A percentile compares a stretch with the other conserved stretches of the same genome.
phyloP scores from a whole-genome alignment of 2,329 filamentous ascomycete genomes.

The Intubia oerlemansii region DNA sequence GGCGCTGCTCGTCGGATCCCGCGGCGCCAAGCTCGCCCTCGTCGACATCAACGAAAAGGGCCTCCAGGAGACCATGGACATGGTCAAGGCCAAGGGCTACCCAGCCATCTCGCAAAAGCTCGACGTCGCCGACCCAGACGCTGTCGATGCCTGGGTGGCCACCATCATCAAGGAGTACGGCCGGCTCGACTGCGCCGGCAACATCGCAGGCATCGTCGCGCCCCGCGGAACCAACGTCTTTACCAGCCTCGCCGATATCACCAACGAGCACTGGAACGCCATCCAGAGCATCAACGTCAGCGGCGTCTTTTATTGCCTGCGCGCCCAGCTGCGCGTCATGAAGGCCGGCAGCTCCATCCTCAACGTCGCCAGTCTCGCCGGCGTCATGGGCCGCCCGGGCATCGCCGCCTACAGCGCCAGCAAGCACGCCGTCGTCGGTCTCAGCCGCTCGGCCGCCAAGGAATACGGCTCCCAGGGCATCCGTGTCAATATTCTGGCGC shows the following conservation, averaged over 20 bases:
- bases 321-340: slow-evolving; percentile 12
- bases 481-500: slow-evolving; percentile 17
- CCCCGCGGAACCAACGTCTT: slow-evolving; percentile 16
- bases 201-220: slow-evolving; percentile 28
- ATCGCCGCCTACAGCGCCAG: slow-evolving; percentile 17
- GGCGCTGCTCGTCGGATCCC: slow-evolving; percentile 18
- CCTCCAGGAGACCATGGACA: slow-evolving; percentile 1
- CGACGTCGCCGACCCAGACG: slow-evolving; percentile 5
- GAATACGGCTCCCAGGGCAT: slow-evolving; percentile 21
- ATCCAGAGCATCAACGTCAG: slow-evolving; percentile 27
- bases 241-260: slow-evolving; percentile 21
- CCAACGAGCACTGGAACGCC: slow-evolving; percentile 25
- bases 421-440: slow-evolving; percentile 16
- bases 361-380: slow-evolving; percentile 5
- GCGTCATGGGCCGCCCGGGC: slow-evolving; percentile 13
- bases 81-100: not conserved
- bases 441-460: slow-evolving; percentile 15
- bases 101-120: slow-evolving; percentile 1
- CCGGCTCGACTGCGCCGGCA: slow-evolving; percentile 30
- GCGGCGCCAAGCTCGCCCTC: slow-evolving; percentile 21
- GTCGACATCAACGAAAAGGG: slow-evolving; percentile 16
- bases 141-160: slow-evolving; percentile 29
- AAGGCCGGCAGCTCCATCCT: slow-evolving; percentile 12
- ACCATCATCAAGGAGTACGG: slow-evolving; percentile 25
- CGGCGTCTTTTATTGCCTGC: slow-evolving; percentile 28